Conservation (phyloP, 2,329 filamentous ascomycete species). For the Chrysoporthe cubensis region DNA sequence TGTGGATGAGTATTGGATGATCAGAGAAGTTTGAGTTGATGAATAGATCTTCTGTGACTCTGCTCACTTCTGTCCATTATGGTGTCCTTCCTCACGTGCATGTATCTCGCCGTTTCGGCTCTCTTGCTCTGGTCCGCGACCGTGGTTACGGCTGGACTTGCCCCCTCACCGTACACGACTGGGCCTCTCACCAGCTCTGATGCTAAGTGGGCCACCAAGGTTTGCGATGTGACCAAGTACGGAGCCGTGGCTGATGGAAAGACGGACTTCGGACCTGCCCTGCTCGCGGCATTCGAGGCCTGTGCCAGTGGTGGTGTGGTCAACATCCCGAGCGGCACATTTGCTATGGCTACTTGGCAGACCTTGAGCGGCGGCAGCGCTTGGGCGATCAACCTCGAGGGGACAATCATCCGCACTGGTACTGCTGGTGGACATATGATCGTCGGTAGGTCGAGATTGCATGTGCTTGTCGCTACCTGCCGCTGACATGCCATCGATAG, state of each 20-base stretch:
- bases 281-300: slow-evolving; percentile 51
- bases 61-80: neutral
- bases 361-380: slow-evolving; percentile 25
- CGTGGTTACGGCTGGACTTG: slow-evolving; percentile 23
- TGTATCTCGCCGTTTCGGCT: slow-evolving; percentile 4
- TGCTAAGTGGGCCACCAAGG: slow-evolving; percentile 47
- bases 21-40: no score
- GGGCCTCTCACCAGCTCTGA: slow-evolving; percentile 48
- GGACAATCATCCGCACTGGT: slow-evolving; percentile 30
- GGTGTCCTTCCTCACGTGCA: neutral
- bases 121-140: slow-evolving; percentile 26
- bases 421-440: slow-evolving; percentile 32
- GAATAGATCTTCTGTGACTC: neutral
- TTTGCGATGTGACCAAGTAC: slow-evolving; percentile 57
- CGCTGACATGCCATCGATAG: neutral
- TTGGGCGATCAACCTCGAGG: slow-evolving; percentile 46
- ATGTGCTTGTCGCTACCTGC: neutral
- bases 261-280: slow-evolving; percentile 54
- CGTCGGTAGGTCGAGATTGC: neutral
- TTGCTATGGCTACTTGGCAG: slow-evolving; percentile 30
- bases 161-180: slow-evolving; percentile 46
- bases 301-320: slow-evolving; percentile 52
- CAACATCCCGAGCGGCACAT: slow-evolving; percentile 30
- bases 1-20: neutral
- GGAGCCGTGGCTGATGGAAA: slow-evolving; percentile 54